phyloP scores from a whole-genome alignment of 768 basidiomycete species.

The Cystobasidiopsis lactophilus region DNA sequence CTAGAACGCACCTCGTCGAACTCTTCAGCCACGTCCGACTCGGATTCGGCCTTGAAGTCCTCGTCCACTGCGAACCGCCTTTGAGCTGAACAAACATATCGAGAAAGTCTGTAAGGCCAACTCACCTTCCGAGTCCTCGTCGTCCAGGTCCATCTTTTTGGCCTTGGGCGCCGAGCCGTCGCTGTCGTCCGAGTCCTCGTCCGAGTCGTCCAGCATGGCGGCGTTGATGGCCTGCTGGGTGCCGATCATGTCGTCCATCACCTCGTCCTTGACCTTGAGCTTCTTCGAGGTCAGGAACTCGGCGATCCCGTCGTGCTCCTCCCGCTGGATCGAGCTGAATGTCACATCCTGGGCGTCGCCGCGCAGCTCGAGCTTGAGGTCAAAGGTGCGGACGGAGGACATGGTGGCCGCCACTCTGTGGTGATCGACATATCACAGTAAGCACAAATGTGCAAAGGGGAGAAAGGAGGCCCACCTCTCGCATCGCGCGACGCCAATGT shows the following conservation, averaged over 20 bases:
- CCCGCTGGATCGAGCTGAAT: slow-evolving; percentile 86
- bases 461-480: slow-evolving; percentile 33
- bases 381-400: slow-evolving; percentile 76
- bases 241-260: slow-evolving; percentile 52
- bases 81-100: slow-evolving; percentile 10
- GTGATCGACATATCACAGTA: no score
- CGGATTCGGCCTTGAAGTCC: slow-evolving; percentile 52
- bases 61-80: slow-evolving; percentile 37
- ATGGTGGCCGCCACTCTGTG: slow-evolving; percentile 59
- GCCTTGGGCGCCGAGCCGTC: slow-evolving; percentile 32
- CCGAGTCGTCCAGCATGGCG: slow-evolving; percentile 33
- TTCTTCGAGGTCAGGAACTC: slow-evolving; percentile 65
- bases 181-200: slow-evolving; percentile 50
- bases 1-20: slow-evolving; percentile 7
- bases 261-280: slow-evolving; percentile 83
- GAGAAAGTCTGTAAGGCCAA: neutral
- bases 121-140: slow-evolving; percentile 20
- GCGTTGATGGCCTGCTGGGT: slow-evolving; percentile 24
- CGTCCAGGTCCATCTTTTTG: slow-evolving; percentile 10
- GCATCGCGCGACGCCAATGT: slow-evolving; percentile 76
- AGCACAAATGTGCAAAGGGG: neutral
- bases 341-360: slow-evolving; percentile 39
- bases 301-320: slow-evolving; percentile 72
- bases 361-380: slow-evolving; percentile 71
- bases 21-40: slow-evolving; percentile 13